Evolutionary conservation across 1,284 basidiomycete genomes (phyloP), one percentile per base, ranked within the genome.

Genomic region (Fistulina hepatica): DNA sequence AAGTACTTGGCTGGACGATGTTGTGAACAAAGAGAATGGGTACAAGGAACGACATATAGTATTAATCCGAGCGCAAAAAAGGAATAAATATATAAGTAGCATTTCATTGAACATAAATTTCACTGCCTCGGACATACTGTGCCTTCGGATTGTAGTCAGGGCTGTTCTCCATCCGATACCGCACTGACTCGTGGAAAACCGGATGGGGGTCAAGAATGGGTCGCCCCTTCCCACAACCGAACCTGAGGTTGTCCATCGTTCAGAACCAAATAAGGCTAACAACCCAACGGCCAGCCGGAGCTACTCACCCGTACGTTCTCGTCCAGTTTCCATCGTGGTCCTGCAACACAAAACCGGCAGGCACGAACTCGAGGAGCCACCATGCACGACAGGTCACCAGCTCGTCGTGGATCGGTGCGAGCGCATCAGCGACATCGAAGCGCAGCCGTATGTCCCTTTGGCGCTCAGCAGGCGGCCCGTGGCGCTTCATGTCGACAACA

Each of bases 111-210:
- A 71, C 63, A 47, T 70, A 76, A 0, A 44, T 51, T 52, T 73
- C 70, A n/a, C 54, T 64, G 2, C 67, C 71, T 9, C 44, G 43
- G 22, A 41, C 53, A 63, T 67, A 78, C 32, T 40, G 46, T 22
- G 75, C 75, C 21, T 56, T 58, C 2, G 76, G 75, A 16, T 48
- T 61, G 50, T 79, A 78, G 34, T 63, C 62, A 42, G 71, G 49
- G 12, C 41, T 44, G 41, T 65, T 57, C 13, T 58, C 52, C 60
- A 72, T 72, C 13, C 75, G 63, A 37, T 63, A 50, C 51, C 64
- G 59, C 20, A 79, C 76, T 4, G 67, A 68, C 23, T 55, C 45
- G 48, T 78, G 75, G 49, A 78, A 71, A 6, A 59, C 58, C 5
- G 73, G 71, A 5, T 58, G 43, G 7, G 41, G 38, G 33, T 60